Evolutionary conservation across 2,329 filamentous ascomycete species (phyloP).

Genomic region (Thelonectria blattea): DNA sequence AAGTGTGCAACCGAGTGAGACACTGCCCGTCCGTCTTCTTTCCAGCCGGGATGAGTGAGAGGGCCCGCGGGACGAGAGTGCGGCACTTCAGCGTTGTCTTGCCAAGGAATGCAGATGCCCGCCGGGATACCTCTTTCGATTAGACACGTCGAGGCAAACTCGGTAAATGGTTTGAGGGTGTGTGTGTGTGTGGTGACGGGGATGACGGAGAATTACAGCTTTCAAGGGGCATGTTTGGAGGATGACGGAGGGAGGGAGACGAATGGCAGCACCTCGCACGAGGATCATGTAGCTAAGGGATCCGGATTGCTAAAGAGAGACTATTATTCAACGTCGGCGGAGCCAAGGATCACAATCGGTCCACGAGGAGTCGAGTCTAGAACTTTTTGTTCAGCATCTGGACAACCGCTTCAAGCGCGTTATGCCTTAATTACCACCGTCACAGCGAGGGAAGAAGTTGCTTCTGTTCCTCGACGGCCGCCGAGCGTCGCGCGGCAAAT

Average conservation of each 20-base stretch:
- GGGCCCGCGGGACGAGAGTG: not conserved
- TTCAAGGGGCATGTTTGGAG: too few relatives aligned
- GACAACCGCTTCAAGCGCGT: not conserved
- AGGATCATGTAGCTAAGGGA: not conserved
- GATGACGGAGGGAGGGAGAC: too few relatives aligned
- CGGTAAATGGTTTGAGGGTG: not conserved
- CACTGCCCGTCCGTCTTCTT: not conserved
- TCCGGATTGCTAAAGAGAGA: not conserved
- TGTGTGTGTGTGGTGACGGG: too few relatives aligned
- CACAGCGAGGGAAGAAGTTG: not conserved
- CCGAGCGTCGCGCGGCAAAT: slow-evolving; percentile 5
- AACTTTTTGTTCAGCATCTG: not conserved
- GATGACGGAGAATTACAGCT: too few relatives aligned
- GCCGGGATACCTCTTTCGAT: not conserved
- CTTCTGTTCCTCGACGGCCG: not conserved
- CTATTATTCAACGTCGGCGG: not conserved
- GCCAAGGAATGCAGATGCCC: not conserved
- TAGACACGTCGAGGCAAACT: not conserved
- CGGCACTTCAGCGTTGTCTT: not conserved
- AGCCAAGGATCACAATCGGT: not conserved
- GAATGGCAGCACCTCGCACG: not conserved
- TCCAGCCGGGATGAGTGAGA: not conserved
- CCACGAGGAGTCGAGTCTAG: not conserved
- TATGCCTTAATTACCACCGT: not conserved
- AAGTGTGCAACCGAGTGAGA: not conserved